Evolutionary conservation across 2,329 filamentous ascomycete genomes (phyloP).

Genomic region (Lasiodiplodia citricola): DNA sequence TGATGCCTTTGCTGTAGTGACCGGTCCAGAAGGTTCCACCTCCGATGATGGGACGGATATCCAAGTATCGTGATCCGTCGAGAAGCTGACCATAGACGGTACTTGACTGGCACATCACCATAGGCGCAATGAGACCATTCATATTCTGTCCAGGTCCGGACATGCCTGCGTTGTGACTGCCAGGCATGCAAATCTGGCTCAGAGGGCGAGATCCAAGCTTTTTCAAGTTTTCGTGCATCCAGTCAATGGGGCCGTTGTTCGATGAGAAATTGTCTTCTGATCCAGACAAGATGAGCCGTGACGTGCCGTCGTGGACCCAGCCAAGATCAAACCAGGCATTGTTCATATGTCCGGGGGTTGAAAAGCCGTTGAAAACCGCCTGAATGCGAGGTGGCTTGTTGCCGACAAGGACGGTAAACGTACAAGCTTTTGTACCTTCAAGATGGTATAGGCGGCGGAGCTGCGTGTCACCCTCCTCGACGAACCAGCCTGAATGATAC

Average conservation of each 20-base stretch:
- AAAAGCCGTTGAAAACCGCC: background rate
- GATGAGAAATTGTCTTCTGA: conserved; percentile 44
- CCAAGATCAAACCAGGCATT: conserved; percentile 30
- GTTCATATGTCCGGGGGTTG: background rate
- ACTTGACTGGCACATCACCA: conserved; percentile 41
- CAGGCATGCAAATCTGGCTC: conserved; percentile 55
- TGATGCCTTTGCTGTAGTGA: conserved; percentile 52
- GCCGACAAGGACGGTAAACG: background rate
- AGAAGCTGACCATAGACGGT: conserved; percentile 54
- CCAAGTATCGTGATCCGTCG: conserved; percentile 55
- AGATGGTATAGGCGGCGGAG: background rate
- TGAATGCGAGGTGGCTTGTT: background rate
- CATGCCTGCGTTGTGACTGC: conserved; percentile 58
- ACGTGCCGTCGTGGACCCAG: conserved; percentile 41
- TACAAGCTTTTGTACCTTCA: background rate
- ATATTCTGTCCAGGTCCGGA: conserved; percentile 46
- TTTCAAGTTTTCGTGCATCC: conserved; percentile 49
- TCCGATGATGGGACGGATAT: conserved; percentile 52
- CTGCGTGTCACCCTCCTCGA: background rate
- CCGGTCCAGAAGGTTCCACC: conserved; percentile 49
- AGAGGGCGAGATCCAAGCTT: conserved; percentile 48
- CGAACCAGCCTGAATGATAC: background rate
- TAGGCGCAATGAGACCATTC: conserved; percentile 36
- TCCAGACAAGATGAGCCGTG: conserved; percentile 47
- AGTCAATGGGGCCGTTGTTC: conserved; percentile 42